Base-by-base conservation (phyloP, 495 filamentous ascomycete genomes). In the Penicillium cosmopolitanum region DNA sequence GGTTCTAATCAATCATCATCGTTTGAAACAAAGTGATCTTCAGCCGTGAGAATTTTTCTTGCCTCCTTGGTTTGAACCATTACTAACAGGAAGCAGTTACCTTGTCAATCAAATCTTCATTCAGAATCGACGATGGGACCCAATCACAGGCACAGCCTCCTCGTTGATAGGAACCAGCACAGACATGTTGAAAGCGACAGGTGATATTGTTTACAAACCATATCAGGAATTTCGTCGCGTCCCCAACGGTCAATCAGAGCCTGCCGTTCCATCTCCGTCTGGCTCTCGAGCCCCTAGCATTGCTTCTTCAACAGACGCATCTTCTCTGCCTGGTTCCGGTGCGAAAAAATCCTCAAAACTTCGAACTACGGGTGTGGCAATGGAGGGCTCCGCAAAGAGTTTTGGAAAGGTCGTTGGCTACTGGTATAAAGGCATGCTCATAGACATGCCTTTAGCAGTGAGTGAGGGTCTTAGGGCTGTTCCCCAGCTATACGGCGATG, bases 401-500 rank as follows among this genome's bases (percentile, higher is more conserved):
- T 46, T 80, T 9, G 76, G 74, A 2, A 67, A 73, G 28, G 60
- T 77, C 23, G 51, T 70, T 12, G 65, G 68, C 4, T 57, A 63
- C 28, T 67, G 67, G 50, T 73, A 68, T 56, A 78, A 74, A 56
- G 76, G 74, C 1, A 53, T 72, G 9, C 33, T 74, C 15, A 86
- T 93, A 58, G 88, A 93, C 62, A 77, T 95, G 19, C 81, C 84
- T 5, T 73, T 93, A 1, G 89, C 91, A 0, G 67, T 93, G 3
- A 85, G 89, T 3, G 90, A 93, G 65, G 92, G 92, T 2, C 89
- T 94, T 58, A 90, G 94, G 68, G 93, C 93, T 61, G 89, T 91
- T 0, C 92, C 92, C 1, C 83, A 89, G 1, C 77, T 96, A 1
- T 91, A 92, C 63, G 89, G 90, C 6, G 87, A 85, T 59, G 76